Evolutionary conservation across 164 flowering plant genomes (phyloP).

Genomic region (Aristolochia fimbriata): DNA sequence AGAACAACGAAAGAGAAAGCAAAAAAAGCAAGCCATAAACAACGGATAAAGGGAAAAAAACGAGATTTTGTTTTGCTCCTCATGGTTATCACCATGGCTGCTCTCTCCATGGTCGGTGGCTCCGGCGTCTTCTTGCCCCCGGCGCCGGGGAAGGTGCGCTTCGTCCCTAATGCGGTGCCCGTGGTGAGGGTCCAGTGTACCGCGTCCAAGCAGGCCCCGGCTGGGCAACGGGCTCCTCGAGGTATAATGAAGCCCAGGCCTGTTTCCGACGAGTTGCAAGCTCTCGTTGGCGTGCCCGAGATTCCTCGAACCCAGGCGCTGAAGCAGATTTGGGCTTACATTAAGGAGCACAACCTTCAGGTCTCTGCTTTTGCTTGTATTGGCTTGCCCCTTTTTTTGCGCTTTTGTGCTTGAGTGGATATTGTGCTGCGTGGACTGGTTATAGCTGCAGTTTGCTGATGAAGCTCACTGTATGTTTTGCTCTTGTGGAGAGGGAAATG

Average conservation of each 20-base stretch:
- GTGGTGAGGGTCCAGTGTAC: constrained; percentile 21
- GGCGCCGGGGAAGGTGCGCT: constrained; percentile 1
- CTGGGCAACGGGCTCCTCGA: constrained; percentile 40
- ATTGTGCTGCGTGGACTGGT: too few relatives aligned
- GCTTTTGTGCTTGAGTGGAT: not conserved
- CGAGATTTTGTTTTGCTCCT: not conserved
- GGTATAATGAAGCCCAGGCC: constrained; percentile 77
- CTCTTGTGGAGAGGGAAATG: too few relatives aligned
- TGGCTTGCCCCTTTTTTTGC: not conserved
- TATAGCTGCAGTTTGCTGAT: too few relatives aligned
- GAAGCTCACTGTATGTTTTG: too few relatives aligned
- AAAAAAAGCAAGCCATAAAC: too few relatives aligned
- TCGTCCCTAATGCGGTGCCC: constrained; percentile 16
- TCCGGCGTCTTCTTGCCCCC: not conserved
- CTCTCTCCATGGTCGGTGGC: constrained; percentile 11
- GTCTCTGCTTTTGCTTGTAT: constrained; percentile 16
- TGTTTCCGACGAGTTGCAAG: constrained; percentile 70
- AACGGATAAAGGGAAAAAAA: too few relatives aligned
- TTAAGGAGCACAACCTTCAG: constrained; percentile 79
- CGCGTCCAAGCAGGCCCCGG: constrained; percentile 31
- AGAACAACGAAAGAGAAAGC: too few relatives aligned
- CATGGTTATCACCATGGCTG: not conserved
- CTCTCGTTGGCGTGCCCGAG: constrained; percentile 61
- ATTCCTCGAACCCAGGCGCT: constrained; percentile 86
- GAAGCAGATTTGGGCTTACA: constrained; percentile 85